phyloP scores from a whole-genome alignment of 441 rosid species.

The Capsella rubella region DNA sequence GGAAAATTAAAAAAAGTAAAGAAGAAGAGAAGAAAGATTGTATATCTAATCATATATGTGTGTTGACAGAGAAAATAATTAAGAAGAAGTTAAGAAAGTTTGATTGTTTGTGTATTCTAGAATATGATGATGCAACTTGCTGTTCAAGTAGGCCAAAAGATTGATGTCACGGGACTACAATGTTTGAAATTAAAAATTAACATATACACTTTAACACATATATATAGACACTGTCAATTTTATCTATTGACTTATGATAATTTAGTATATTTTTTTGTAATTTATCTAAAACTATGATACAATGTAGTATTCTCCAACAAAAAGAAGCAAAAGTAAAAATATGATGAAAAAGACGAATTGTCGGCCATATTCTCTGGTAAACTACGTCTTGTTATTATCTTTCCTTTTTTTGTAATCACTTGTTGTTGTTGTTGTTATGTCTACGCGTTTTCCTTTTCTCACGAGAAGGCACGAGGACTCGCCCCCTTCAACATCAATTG shows the following conservation, averaged over 20 bases:
- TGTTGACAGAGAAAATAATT: too few relatives aligned
- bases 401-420: neutral
- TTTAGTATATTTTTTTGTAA: too few relatives aligned
- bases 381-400: neutral
- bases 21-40: too few relatives aligned
- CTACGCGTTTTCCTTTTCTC: conserved; percentile 1
- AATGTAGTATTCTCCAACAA: neutral
- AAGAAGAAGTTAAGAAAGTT: neutral
- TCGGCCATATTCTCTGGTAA: conserved; percentile 1
- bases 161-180: conserved; percentile 9
- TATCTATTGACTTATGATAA: too few relatives aligned
- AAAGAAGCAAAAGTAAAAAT: neutral
- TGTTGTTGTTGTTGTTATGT: neutral
- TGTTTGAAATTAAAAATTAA: neutral
- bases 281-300: too few relatives aligned
- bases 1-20: too few relatives aligned
- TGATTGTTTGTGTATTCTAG: neutral
- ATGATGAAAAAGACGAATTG: conserved; percentile 15
- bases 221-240: too few relatives aligned
- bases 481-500: conserved; percentile 5
- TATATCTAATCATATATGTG: too few relatives aligned
- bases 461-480: neutral
- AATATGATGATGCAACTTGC: neutral
- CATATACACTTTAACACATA: neutral
- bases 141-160: neutral